Evolutionary conservation across 495 filamentous ascomycete species (phyloP), one percentile per base, ranked within the genome.

Genomic region (Lasiosphaeris hirsuta): DNA sequence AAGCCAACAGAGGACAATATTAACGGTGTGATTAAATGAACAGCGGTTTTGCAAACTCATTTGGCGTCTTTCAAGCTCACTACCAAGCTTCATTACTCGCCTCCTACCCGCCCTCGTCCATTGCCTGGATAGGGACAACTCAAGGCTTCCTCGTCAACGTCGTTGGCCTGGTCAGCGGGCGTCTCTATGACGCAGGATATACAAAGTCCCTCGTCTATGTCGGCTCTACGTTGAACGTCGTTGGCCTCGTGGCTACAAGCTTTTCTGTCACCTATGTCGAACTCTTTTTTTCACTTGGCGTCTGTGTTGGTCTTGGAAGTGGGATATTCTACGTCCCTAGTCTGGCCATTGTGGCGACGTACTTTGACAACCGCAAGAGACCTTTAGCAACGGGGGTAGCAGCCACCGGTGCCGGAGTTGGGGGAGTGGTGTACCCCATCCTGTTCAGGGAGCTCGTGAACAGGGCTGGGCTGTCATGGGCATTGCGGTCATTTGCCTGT

Each of bases 321-420:
- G 87, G 87, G 30, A 68, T 89, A 6, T 65, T 90, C 10, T 84
- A 81, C 50, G 86, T 90, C 9, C 57, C 90, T 1, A 87, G 88
- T 13, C 85, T 84, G 7, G 88, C 86, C 33, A 73, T 91, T 19
- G 81, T 95, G 48, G 88, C 89, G 68, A 89, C 85, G 0, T 85
- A 88, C 4, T 85, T 88, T 30, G 71, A 89, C 34, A 77, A 81
- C 9, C 76, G 83, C 0, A 81, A 89, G 17, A 17, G 43, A 10
- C 50, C 50, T 5, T 86, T 86, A 50, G 86, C 90, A 13, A 91
- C 87, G 0, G 90, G 88, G n/a, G 75, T 95, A 36, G 84, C 87
- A 19, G 80, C 86, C 18, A 84, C 86, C 0, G 86, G 87, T 30
- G 88, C 88, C 23, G 85, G 84, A 3, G 60, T 89, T 9, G 86